A percentile compares a stretch with the other conserved stretches of the same genome.
These are phyloP conservation scores for Lachnellula arida DNA, from an alignment of 2,329 filamentous ascomycete genomes.

Conservation along the genomic window DNA sequence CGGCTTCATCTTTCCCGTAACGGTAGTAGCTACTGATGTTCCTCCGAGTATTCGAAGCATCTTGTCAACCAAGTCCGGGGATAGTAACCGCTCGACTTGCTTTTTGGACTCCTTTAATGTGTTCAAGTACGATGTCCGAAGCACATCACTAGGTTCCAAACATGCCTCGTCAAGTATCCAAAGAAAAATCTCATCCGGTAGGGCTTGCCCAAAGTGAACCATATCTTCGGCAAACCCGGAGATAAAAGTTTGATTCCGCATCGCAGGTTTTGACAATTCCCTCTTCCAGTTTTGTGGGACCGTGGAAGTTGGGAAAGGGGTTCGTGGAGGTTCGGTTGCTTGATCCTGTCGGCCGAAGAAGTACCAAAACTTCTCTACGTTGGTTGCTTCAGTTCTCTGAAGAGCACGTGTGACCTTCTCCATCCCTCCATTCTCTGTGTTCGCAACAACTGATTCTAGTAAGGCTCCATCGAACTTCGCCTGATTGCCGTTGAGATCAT, in stretches of 20 bases:
- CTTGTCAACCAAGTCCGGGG: conserved; percentile 40
- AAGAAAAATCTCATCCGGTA: conserved; percentile 60
- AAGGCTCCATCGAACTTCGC: conserved; percentile 32
- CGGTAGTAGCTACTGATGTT: conserved; percentile 39
- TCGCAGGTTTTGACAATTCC: conserved; percentile 41
- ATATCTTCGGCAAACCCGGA: conserved; percentile 58
- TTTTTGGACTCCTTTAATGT: conserved; percentile 43
- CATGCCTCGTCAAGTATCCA: conserved; percentile 63
- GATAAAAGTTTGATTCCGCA: conserved; percentile 54
- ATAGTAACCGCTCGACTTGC: conserved; percentile 42
- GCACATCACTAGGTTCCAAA: conserved; percentile 47
- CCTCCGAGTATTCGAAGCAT: conserved; percentile 59
- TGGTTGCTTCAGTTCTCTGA: conserved; percentile 54
- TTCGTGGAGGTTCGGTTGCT: conserved; percentile 10
- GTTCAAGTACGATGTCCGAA: conserved; percentile 57
- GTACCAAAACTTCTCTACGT: conserved; percentile 48
- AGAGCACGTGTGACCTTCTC: conserved; percentile 52
- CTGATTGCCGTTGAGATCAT: conserved; percentile 1
- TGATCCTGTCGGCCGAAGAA: conserved; percentile 44
- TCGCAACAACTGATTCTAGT: conserved; percentile 39
- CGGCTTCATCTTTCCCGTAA: conserved; percentile 20
- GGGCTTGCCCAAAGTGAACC: conserved; percentile 36
- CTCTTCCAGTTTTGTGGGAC: conserved; percentile 20
- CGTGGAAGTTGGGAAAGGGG: conserved; percentile 23
- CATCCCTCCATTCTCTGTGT: conserved; percentile 37